phyloP scores from a whole-genome alignment of 768 basidiomycete species.

The Porpolomopsis calyptriformis region DNA sequence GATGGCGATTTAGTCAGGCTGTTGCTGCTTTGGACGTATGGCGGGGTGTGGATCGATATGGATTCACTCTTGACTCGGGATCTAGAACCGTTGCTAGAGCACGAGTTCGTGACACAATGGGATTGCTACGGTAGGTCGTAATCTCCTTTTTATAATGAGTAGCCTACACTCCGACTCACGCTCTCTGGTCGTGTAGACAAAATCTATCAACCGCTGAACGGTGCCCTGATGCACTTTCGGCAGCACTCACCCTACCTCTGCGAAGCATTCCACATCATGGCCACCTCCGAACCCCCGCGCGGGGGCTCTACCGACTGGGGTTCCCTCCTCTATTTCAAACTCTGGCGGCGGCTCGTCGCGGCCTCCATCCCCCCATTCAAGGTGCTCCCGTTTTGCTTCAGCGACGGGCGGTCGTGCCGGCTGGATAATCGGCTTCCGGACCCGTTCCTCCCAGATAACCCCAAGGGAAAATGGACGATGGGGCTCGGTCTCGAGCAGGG shows the following conservation, averaged over 20 bases:
- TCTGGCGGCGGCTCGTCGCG: conserved; percentile 76
- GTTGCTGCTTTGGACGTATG: conserved; percentile 78
- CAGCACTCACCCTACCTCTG: conserved; percentile 91
- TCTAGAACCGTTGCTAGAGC: conserved; percentile 75
- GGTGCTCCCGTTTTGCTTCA: conserved; percentile 91
- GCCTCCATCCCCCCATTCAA: conserved; percentile 74
- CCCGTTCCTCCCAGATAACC: conserved; percentile 58
- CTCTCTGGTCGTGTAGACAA: too few relatives aligned
- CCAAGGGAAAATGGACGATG: conserved; percentile 55
- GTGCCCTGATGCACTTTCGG: conserved; percentile 89
- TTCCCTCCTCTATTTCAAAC: conserved; percentile 78
- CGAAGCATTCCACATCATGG: conserved; percentile 91
- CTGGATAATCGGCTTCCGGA: conserved; percentile 89
- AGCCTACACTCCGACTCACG: neutral
- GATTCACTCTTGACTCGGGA: conserved; percentile 87
- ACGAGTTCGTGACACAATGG: conserved; percentile 98
- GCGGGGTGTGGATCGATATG: conserved; percentile 98
- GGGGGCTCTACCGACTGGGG: conserved; percentile 90
- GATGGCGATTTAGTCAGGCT: conserved; percentile 90
- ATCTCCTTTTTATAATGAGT: neutral
- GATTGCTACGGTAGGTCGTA: conserved; percentile 80
- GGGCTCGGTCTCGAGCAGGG: conserved; percentile 51
- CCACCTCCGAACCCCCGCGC: conserved; percentile 58
- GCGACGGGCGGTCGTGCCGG: conserved; percentile 84
- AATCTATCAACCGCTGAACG: conserved; percentile 71